Evolutionary conservation across 148 eudicot genomes (phyloP), one percentile per base, ranked within the genome.

Genomic region (Chenopodium quinoa): DNA sequence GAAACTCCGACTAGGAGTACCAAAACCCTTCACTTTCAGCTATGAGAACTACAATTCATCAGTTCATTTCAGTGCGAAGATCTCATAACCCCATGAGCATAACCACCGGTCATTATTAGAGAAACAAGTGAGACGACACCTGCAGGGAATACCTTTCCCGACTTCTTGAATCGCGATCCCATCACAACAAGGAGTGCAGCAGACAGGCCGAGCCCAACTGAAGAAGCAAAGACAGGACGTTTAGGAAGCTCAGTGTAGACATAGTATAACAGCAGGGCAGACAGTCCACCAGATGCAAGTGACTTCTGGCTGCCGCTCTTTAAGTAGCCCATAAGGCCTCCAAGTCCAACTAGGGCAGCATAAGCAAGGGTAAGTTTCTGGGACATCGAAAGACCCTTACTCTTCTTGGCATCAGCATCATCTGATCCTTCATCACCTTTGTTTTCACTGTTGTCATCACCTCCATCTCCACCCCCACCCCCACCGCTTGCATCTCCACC

Each of bases 121-220:
- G 98, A 95, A 72, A 88, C 93, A 19, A 91, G 52, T 19, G 98
- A 90, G 67, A 95, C 94, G 19, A 95, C 87, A 75, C 97, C 98
- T 76, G 98, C 97, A 9, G 98, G 98, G 84, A 95, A 95, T 50
- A 93, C 79, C 88, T 95, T 93, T 31, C 94, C 91, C 0, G 98
- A 92, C 44, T 84, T 92, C 90, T 88, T 89, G 85, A 90, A 95
- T 32, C 97, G 89, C 27, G 91, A 81, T 4, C 96, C 97, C 98
- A 95, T 95, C 73, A 92, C 97, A 32, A 82, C 97, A 31, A 95
- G 88, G 78, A 95, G 94, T 46, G 94, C 91, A 66, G 90, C 93
- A 44, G 98, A 95, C 68, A 93, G 76, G 71, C 93, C 97, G 29
- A 95, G 84, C n/a, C 98, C 98, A 62, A 95, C 40, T 14, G 94